phyloP scores from a whole-genome alignment of 2,329 filamentous ascomycete species.

The Cladosporium sp. region DNA sequence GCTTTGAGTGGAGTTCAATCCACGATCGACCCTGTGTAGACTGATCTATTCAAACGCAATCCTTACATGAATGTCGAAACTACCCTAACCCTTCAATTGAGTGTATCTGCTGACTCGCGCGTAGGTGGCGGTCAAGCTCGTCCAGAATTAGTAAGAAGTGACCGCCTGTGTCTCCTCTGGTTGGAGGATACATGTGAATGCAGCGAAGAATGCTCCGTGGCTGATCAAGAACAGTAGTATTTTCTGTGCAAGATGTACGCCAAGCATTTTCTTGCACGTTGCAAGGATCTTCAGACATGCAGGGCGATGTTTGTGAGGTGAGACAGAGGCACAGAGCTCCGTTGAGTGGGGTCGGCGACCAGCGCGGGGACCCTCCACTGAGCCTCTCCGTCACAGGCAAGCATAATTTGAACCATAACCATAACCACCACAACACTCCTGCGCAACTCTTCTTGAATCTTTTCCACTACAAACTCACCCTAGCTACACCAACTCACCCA shows the following conservation, averaged over 20 bases:
- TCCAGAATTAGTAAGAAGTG: neutral
- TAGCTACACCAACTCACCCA: neutral
- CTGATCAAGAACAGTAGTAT: neutral
- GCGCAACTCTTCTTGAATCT: neutral
- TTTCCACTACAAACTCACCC: neutral
- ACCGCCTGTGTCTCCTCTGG: neutral
- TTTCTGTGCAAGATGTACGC: neutral
- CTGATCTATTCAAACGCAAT: neutral
- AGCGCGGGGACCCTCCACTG: neutral
- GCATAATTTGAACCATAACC: slow-evolving; percentile 1
- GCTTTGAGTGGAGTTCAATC: neutral
- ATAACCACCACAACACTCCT: neutral
- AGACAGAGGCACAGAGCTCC: neutral
- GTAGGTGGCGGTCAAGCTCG: neutral
- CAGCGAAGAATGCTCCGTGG: neutral
- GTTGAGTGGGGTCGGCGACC: neutral
- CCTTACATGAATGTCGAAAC: neutral
- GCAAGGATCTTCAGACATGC: slow-evolving; percentile 1
- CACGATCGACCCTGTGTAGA: neutral
- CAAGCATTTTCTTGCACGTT: neutral
- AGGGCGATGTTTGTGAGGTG: neutral
- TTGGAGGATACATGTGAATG: neutral
- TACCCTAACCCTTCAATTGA: neutral
- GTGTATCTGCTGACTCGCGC: neutral
- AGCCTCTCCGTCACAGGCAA: neutral